Evolutionary conservation across 1,284 basidiomycete species (phyloP).

Genomic region (Heliocybe sulcata): DNA sequence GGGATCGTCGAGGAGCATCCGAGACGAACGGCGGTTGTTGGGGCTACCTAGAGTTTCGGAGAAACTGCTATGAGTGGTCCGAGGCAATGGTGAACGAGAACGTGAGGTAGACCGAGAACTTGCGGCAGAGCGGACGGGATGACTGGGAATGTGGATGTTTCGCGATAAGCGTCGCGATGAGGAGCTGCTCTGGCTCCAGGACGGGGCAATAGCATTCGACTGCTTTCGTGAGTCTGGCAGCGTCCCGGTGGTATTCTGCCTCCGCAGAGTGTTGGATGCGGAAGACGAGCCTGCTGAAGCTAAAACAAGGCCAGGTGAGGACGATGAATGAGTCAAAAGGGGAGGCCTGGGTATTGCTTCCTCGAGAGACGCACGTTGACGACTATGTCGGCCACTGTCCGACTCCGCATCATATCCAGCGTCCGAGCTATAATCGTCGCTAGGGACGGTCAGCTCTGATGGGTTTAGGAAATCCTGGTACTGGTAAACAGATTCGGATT

Average conservation of each 20-base stretch:
- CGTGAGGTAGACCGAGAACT: constrained; percentile 95
- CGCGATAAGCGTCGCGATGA: constrained; percentile 72
- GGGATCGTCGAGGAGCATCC: constrained; percentile 71
- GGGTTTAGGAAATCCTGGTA: constrained; percentile 31
- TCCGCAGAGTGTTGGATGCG: constrained; percentile 52
- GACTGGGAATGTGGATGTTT: constrained; percentile 69
- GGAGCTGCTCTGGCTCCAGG: constrained; percentile 42
- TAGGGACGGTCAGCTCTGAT: constrained; percentile 47
- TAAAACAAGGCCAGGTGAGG: constrained; percentile 47
- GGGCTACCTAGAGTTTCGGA: constrained; percentile 45
- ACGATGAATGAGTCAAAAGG: constrained; percentile 46
- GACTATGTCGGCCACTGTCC: constrained; percentile 58
- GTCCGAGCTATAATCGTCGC: constrained; percentile 69
- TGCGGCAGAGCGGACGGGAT: constrained; percentile 62
- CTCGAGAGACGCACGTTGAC: constrained; percentile 65
- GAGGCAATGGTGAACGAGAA: constrained; percentile 88
- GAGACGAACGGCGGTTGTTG: constrained; percentile 65
- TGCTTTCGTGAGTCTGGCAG: neutral
- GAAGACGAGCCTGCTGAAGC: constrained; percentile 56
- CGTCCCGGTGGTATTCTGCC: constrained; percentile 35
- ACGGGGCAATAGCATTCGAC: neutral
- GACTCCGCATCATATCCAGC: constrained; percentile 73
- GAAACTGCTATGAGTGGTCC: constrained; percentile 53
- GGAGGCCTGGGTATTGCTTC: constrained; percentile 29
- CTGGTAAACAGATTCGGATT: constrained; percentile 8